A percentile compares a stretch with the other conserved stretches of the same genome.
Evolutionary conservation across 305 asterid genomes (phyloP).

Genomic region (Fraxinus ornus): DNA sequence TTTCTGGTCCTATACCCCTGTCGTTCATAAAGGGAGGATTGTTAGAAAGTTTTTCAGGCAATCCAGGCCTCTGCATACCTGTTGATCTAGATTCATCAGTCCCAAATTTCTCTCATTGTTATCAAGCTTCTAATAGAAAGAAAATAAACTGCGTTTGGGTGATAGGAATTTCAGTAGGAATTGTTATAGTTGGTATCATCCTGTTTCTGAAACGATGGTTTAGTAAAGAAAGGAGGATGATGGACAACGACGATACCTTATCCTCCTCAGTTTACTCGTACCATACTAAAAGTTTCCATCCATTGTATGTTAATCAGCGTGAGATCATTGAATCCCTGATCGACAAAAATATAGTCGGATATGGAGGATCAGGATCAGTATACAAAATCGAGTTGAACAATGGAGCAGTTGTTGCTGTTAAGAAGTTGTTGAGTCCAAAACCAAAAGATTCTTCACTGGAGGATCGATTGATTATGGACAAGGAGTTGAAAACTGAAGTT

Average conservation of each 20-base stretch:
- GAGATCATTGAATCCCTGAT: constrained; percentile 77
- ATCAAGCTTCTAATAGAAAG: constrained; percentile 29
- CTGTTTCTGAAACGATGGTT: constrained; percentile 57
- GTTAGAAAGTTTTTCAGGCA: constrained; percentile 67
- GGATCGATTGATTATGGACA: constrained; percentile 44
- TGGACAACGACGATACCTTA: constrained; percentile 46
- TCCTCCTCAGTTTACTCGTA: constrained; percentile 64
- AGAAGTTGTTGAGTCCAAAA: constrained; percentile 74
- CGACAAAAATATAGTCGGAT: constrained; percentile 82
- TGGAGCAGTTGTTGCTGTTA: constrained; percentile 62
- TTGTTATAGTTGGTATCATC: constrained; percentile 44
- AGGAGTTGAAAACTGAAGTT: constrained; percentile 76
- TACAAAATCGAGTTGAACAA: constrained; percentile 65
- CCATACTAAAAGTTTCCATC: constrained; percentile 77
- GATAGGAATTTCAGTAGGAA: constrained; percentile 41
- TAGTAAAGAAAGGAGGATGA: constrained; percentile 30
- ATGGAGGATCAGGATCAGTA: constrained; percentile 89
- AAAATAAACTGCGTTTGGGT: constrained; percentile 49
- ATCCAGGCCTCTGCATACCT: constrained; percentile 66
- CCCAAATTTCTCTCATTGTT: constrained; percentile 40
- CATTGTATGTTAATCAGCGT: constrained; percentile 61
- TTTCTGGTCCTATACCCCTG: constrained; percentile 70
- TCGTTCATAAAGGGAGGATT: constrained; percentile 60
- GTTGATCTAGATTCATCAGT: constrained; percentile 23
- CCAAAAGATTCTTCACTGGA: constrained; percentile 41